These are phyloP conservation scores for Drechslerella coelobrocha DNA, from an alignment of 2,329 filamentous ascomycete genomes.

Conservation along the genomic window DNA sequence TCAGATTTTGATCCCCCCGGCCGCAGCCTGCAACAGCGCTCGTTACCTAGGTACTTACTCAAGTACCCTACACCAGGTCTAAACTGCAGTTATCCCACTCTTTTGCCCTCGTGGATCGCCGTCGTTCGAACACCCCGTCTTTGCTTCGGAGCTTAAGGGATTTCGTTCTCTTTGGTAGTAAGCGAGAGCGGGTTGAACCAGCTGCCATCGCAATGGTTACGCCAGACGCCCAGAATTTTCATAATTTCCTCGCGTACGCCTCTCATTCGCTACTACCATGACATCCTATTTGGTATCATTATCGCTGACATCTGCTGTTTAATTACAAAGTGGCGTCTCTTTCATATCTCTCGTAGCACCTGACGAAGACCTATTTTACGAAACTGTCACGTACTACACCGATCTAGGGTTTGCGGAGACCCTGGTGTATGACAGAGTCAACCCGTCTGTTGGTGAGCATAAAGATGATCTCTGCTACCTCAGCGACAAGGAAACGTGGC, in stretches of 20 bases:
- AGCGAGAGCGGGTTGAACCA: background rate
- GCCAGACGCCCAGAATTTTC: conserved; percentile 51
- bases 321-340: conserved; percentile 54
- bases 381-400: conserved; percentile 54
- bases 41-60: too few relatives aligned
- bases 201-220: conserved; percentile 38
- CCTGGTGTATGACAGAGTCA: conserved; percentile 53
- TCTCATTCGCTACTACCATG: conserved; percentile 21
- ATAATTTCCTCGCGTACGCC: conserved; percentile 52
- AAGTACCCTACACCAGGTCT: too few relatives aligned
- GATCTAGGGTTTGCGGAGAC: conserved; percentile 54
- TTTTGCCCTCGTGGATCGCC: conserved; percentile 1
- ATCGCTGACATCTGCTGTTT: too few relatives aligned
- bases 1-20: too few relatives aligned
- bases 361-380: conserved; percentile 54
- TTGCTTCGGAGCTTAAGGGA: conserved; percentile 20
- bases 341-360: conserved; percentile 55
- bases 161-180: conserved; percentile 14
- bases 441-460: conserved; percentile 47
- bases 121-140: background rate
- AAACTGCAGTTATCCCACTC: background rate
- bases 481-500: conserved; percentile 55
- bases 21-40: too few relatives aligned
- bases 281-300: background rate
- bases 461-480: conserved; percentile 54